Base-by-base conservation (phyloP, 2,329 filamentous ascomycete genomes). In the Fusarium keratoplasticum region DNA sequence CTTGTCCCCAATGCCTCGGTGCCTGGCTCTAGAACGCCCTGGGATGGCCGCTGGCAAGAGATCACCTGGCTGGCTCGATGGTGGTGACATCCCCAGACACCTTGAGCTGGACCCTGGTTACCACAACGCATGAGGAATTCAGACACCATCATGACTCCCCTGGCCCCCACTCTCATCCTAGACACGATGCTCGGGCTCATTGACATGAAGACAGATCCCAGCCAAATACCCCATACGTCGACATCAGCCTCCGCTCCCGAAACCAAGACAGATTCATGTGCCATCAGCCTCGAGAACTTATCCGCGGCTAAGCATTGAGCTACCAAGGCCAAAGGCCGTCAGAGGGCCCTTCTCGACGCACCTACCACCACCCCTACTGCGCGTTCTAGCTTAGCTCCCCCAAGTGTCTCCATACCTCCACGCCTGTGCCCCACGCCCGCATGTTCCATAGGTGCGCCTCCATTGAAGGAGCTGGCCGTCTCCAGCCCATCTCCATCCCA, bases 361-460 rank as follows among this genome's bases (percentile, higher is more conserved):
- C 58, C 54, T 67, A 67, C 72, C 63, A 63, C 57, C 33, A 38
- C 54, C 65, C 57, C 67, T 55, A 57, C 62, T 65, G 50, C 67
- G 58, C 52, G 63, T 69, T 67, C 52, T 31, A 58, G 68, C 68
- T 69, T 69, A 58, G 44, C 55, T 72, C 35, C 65, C 61, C 66
- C 47, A 61, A 64, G 25, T 20, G 54, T 67, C 57, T 58, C 40
- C 68, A 60, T 74, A 35, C 42, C 65, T 67, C 61, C 66, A 71
- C 62, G 47, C 62, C 58, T 61, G 40, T 67, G 64, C 44, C 66
- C 57, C 67, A 58, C 61, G 52, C 35, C 55, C 57, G 31, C 60
- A 58, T 54, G 61, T 63, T 70, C 69, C 66, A 77, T 75, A 77
- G 75, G 74, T 68, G 73, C 75, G 67, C 73, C 75, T 77, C 72